Base-by-base conservation (phyloP, 75 land plant species). In the Ceratopteris richardii region DNA sequence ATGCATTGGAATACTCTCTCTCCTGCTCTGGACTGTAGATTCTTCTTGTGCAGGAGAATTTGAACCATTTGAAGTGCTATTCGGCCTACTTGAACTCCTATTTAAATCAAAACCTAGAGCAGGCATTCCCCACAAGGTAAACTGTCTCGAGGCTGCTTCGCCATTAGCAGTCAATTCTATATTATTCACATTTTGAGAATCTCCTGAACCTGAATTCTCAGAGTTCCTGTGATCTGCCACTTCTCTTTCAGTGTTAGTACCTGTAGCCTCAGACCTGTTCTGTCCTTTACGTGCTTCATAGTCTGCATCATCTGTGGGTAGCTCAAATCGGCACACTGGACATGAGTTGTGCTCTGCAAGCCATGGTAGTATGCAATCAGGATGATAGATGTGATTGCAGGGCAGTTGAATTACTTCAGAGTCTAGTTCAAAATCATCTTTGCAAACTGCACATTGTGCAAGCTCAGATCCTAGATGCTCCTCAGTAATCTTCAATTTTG, bases 301-400 rank as follows among this genome's bases (percentile, higher is more conserved):
- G 54, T 83, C 90, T 11, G 73, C 57, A 57, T 86, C 87, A 54
- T 86, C 91, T 4, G 91, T 83, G 17, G 77, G 81, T 68, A 87
- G 24, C 72, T 87, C 91, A 58, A 62, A 78, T 54, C 87, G 54
- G 56, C 91, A 87, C 11, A 87, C 70, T 0, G 91, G 91, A 54
- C 91, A 87, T 13, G 84, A 73, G 51, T 83, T 87, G 47, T 82
- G 57, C 25, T 65, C 43, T 14, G 64, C 74, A 56, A 87, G 67
- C 91, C 91, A 87, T 11, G 81, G 83, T 11, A 77, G 67, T 20
- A 87, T 75, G 42, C 91, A 87, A 20, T 69, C 73, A 6, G 72
- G 81, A 57, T 87, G 91, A 29, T 81, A 87, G 13, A 57, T 62
- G 69, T 87, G 91, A 18, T 74, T 69, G 78, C 91, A 87, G 10